These are phyloP conservation scores for Orobanche coerulescens DNA, from an alignment of 257 asterid genomes.

Conservation along the genomic window DNA sequence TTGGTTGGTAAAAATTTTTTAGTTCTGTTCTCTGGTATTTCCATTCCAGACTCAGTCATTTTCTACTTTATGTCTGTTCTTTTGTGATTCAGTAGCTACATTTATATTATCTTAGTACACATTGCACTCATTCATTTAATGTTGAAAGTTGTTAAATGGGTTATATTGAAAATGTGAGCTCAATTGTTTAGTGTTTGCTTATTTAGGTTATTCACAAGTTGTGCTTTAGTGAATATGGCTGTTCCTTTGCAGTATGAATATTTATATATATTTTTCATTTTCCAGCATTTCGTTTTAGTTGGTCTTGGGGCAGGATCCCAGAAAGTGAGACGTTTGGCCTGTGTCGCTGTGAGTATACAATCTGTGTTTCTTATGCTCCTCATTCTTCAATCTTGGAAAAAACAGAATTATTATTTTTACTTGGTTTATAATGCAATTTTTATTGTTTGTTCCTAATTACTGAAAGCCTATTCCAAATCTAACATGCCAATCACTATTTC, in stretches of 20 bases:
- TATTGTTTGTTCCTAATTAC: background rate
- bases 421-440: background rate
- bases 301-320: constrained; percentile 86
- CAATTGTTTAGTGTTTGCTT: background rate
- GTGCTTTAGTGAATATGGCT: constrained; percentile 1
- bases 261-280: constrained; percentile 19
- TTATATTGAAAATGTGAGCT: background rate
- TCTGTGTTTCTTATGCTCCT: constrained; percentile 12
- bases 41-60: background rate
- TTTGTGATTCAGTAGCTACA: background rate
- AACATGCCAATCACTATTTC: constrained; percentile 24
- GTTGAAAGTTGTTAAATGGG: background rate
- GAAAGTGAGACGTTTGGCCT: constrained; percentile 67
- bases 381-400: background rate
- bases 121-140: constrained; percentile 11
- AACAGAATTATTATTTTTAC: background rate
- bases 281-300: constrained; percentile 70
- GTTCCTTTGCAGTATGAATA: constrained; percentile 15
- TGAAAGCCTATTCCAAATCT: constrained; percentile 9
- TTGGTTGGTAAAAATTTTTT: background rate
- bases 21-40: background rate
- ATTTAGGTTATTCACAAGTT: background rate
- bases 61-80: background rate
- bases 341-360: constrained; percentile 54
- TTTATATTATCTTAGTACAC: background rate